Evolutionary conservation across 1,284 basidiomycete genomes (phyloP), one percentile per base, ranked within the genome.

Genomic region (Laetiporus sulphureus): DNA sequence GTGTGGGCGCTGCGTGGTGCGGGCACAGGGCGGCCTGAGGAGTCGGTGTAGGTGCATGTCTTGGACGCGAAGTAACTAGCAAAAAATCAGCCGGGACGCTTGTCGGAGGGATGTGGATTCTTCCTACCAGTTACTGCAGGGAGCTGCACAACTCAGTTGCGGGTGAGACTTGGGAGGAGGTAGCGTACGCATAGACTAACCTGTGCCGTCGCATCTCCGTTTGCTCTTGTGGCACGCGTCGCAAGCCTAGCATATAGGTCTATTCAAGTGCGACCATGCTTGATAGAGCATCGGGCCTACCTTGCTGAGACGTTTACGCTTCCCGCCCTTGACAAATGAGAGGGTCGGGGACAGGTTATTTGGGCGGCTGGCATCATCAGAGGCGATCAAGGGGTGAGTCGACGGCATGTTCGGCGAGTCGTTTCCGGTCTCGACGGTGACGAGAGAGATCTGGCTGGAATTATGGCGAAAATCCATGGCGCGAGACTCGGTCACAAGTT

Each of bases 141-240:
- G 85, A 12, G 79, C 83, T 84, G 58, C 20, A 33, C 3, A n/a
- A n/a, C n/a, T n/a, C n/a, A n/a, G n/a, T n/a, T n/a, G n/a, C n/a
- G n/a, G n/a, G n/a, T n/a, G n/a, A n/a, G n/a, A n/a, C n/a, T n/a
- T n/a, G n/a, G n/a, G n/a, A n/a, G n/a, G n/a, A n/a, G 32, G 15
- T 7, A 29, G 30, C n/a, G 21, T 23, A 42, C n/a, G 34, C 5
- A 34, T 19, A 42, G 20, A 70, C 78, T 47, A 44, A 83, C 83
- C 78, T 44, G 81, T 85, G 29, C 85, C 85, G 59, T 89, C 85
- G 62, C 86, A 89, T 37, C 86, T 75, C 21, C 85, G 74, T 57
- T 89, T 89, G 62, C 77, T 81, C 61, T 83, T 86, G 59, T 89
- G 86, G 59, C 85, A 89, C 41, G 83, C 78, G 62, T 87, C 82